phyloP scores from a whole-genome alignment of 352 stramenopile genomes.

The Bremia lactucae region DNA sequence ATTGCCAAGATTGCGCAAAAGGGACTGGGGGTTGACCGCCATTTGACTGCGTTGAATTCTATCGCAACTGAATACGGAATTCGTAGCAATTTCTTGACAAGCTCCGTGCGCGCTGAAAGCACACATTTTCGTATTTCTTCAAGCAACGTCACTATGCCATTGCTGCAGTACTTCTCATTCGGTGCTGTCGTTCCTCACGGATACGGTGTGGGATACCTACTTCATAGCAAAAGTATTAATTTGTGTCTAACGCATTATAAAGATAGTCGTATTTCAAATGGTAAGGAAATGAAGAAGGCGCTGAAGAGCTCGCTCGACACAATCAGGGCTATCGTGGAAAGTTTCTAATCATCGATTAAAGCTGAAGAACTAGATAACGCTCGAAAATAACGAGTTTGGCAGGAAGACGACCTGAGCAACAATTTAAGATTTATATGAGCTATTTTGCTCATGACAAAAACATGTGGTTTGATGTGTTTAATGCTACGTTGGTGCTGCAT shows the following conservation, averaged over 20 bases:
- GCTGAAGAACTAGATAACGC: no score
- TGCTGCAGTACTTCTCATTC: constrained; percentile 86
- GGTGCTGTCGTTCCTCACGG: constrained; percentile 78
- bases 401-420: no score
- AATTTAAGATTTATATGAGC: no score
- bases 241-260: constrained; percentile 85
- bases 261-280: constrained; percentile 55
- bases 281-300: constrained; percentile 54
- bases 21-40: constrained; percentile 79
- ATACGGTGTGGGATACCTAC: constrained; percentile 86
- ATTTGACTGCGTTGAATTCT: constrained; percentile 73
- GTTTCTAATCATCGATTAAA: no score
- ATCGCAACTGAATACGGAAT: constrained; percentile 54
- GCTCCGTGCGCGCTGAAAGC: constrained; percentile 61
- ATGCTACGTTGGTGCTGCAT: no score
- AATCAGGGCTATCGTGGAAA: constrained; percentile 68
- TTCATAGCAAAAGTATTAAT: constrained; percentile 77
- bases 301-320: constrained; percentile 61
- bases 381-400: no score
- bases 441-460: no score
- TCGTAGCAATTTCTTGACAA: constrained; percentile 66
- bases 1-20: constrained; percentile 85
- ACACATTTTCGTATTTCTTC: constrained; percentile 87
- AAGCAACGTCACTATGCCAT: constrained; percentile 85
- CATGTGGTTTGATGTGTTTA: no score